phyloP scores from a whole-genome alignment of 2,329 filamentous ascomycete genomes.

The Neofusicoccum laricinum region DNA sequence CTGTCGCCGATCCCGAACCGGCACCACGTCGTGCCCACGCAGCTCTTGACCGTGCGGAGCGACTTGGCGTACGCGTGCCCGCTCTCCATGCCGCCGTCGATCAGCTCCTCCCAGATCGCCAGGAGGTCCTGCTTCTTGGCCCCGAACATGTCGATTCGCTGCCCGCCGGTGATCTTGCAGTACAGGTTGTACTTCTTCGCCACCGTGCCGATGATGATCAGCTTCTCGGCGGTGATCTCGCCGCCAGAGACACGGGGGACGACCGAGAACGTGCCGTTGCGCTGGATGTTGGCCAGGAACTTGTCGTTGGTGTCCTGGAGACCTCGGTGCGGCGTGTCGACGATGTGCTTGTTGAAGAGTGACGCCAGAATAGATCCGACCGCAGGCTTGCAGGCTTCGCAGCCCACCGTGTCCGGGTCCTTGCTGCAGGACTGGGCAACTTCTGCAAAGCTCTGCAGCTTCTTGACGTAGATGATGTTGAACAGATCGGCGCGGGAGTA shows the following conservation, averaged over 20 bases:
- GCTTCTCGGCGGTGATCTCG: conserved; percentile 82
- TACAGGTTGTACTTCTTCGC: conserved; percentile 83
- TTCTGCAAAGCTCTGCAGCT: conserved; percentile 66
- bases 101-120: conserved; percentile 75
- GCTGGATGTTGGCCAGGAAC: conserved; percentile 85
- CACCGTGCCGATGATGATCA: conserved; percentile 79
- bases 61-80: conserved; percentile 91
- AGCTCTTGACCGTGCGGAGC: conserved; percentile 84
- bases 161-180: conserved; percentile 88
- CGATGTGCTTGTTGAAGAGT: conserved; percentile 79
- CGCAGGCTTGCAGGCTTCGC: conserved; percentile 82
- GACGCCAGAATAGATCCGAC: conserved; percentile 78
- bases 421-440: conserved; percentile 79
- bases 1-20: conserved; percentile 85
- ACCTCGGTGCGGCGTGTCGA: conserved; percentile 67
- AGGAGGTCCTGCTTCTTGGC: conserved; percentile 83
- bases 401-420: conserved; percentile 69
- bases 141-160: conserved; percentile 91
- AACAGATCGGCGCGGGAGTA: conserved; percentile 86
- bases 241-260: conserved; percentile 79
- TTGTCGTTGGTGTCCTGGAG: conserved; percentile 89
- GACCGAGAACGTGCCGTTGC: conserved; percentile 87
- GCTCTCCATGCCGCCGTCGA: conserved; percentile 84
- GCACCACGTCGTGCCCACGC: conserved; percentile 89
- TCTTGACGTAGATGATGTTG: conserved; percentile 82